A percentile compares a stretch with the other conserved stretches of the same genome.
These are phyloP conservation scores for Rubroboletus pulcherrimus DNA, from an alignment of 768 basidiomycete species.

Conservation along the genomic window DNA sequence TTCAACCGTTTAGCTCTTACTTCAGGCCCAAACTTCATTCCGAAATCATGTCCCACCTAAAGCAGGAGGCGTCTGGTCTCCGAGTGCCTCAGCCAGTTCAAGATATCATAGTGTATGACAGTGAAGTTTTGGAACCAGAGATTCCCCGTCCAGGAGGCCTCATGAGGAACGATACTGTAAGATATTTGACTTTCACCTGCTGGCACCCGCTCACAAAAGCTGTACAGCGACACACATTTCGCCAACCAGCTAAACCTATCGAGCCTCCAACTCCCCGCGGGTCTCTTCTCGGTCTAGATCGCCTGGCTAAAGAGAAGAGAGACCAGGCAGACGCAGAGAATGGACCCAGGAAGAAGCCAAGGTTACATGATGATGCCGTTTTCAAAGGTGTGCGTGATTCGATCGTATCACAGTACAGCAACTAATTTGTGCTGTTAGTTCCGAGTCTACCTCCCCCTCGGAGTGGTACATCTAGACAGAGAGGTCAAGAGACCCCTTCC, in stretches of 20 bases:
- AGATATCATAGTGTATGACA: slow-evolving; percentile 75
- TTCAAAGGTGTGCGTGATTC: slow-evolving; percentile 75
- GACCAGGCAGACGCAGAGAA: slow-evolving; percentile 46
- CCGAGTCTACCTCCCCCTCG: slow-evolving; percentile 67
- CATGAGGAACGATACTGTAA: slow-evolving; percentile 59
- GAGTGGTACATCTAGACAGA: slow-evolving; percentile 57
- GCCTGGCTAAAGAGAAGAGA: slow-evolving; percentile 84
- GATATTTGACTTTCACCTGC: slow-evolving; percentile 11
- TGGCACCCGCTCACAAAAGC: slow-evolving; percentile 4
- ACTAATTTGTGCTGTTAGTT: slow-evolving; percentile 43
- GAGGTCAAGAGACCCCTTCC: slow-evolving; percentile 90
- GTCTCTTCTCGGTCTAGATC: slow-evolving; percentile 84
- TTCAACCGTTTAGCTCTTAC: slow-evolving; percentile 58
- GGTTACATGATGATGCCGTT: slow-evolving; percentile 57
- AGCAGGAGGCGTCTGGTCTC: slow-evolving; percentile 46
- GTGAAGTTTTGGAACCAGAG: slow-evolving; percentile 82
- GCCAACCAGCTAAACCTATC: slow-evolving; percentile 64
- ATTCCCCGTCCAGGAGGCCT: slow-evolving; percentile 76
- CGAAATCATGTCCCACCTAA: slow-evolving; percentile 70
- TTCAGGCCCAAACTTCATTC: slow-evolving; percentile 67
- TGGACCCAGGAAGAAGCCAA: slow-evolving; percentile 59
- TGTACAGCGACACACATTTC: slow-evolving; percentile 74
- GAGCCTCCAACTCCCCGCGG: slow-evolving; percentile 75
- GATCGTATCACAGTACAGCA: too few species aligned
- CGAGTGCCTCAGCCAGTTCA: slow-evolving; percentile 47